Evolutionary conservation across 106 monocot genomes (phyloP).

Genomic region (Cymbidium sinense): DNA sequence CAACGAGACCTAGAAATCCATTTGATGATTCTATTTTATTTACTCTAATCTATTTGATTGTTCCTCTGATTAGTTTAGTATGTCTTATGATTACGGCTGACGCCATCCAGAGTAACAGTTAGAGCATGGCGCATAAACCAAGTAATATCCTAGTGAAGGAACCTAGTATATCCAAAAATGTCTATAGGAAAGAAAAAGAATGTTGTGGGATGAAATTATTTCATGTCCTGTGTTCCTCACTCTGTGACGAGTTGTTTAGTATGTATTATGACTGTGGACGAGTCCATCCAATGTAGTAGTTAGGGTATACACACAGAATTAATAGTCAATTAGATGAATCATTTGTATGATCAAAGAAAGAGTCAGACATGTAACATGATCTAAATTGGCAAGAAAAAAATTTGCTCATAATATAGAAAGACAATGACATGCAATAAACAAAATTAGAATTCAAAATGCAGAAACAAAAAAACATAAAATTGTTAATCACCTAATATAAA

Average conservation of each 20-base stretch:
- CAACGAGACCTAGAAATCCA: not conserved
- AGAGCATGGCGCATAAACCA: too few species aligned
- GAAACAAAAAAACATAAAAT: not conserved
- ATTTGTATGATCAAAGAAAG: not conserved
- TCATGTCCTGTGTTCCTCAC: too few species aligned
- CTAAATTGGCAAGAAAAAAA: not conserved
- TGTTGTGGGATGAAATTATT: too few species aligned
- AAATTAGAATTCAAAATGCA: not conserved
- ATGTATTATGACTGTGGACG: too few species aligned
- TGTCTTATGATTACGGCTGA: not conserved
- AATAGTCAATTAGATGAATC: not conserved
- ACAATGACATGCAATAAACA: too few species aligned
- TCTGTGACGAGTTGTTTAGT: too few species aligned
- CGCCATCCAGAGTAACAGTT: not conserved
- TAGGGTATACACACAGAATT: too few species aligned
- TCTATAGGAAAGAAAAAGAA: too few species aligned
- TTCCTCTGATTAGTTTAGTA: not conserved
- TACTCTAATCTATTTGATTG: not conserved
- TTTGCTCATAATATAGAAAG: not conserved
- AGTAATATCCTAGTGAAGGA: not conserved
- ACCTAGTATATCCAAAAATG: not conserved
- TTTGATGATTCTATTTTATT: not conserved
- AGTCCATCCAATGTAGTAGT: not conserved
- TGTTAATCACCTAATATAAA: not conserved
- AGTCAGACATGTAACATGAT: too few species aligned